Percentiles rank a stretch among this genome's conserved stretches.
These are phyloP conservation scores for Camptophora hylomeconis DNA, from an alignment of 2,329 filamentous ascomycete species.

Conservation along the genomic window DNA sequence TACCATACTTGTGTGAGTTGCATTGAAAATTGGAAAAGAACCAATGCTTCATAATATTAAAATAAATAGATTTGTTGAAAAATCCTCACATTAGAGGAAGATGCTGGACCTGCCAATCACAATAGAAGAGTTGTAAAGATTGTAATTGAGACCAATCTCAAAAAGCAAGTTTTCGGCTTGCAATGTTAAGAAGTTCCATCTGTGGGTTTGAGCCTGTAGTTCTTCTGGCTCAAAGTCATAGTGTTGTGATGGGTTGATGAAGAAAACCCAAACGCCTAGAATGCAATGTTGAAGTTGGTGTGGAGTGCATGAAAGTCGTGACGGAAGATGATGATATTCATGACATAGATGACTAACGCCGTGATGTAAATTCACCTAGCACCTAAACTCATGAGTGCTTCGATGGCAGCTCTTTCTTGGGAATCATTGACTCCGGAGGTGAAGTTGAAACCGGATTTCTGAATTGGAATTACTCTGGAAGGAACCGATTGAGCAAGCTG, in stretches of 20 bases:
- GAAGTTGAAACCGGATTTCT: conserved; percentile 19
- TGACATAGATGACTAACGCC: conserved; percentile 1
- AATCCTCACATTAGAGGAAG: conserved; percentile 5
- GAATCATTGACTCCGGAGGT: conserved; percentile 22
- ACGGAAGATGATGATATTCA: too few relatives aligned
- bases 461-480: conserved; percentile 27
- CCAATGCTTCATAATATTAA: conserved; percentile 4
- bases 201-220: conserved; percentile 6
- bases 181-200: conserved; percentile 11
- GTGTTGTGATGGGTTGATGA: too few relatives aligned
- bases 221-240: conserved; percentile 5
- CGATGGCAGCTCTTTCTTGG: conserved; percentile 36
- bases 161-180: conserved; percentile 11
- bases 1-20: conserved; percentile 1
- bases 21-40: conserved; percentile 6
- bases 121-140: conserved; percentile 5
- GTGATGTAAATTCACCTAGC: conserved; percentile 28
- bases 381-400: conserved; percentile 35
- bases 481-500: conserved; percentile 23
- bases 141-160: conserved; percentile 16
- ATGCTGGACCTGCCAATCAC: conserved; percentile 4
- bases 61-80: conserved; percentile 7
- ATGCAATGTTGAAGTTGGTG: conserved; percentile 2
- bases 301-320: too few relatives aligned
- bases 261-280: conserved; percentile 3